Evolutionary conservation across 805 yeast genomes (phyloP).

Genomic region (Candida peoriensis): DNA sequence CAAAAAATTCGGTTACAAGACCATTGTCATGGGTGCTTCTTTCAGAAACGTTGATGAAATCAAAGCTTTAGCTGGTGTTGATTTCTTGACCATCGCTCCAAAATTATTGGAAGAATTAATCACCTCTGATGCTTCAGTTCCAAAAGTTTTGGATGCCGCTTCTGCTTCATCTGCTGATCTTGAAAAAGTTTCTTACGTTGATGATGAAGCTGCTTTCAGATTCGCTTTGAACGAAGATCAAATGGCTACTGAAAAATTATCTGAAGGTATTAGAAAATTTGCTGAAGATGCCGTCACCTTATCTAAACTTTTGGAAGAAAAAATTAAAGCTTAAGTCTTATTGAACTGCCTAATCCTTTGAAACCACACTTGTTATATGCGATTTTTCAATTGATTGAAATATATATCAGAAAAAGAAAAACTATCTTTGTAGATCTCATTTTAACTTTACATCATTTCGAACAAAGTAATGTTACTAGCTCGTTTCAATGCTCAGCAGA

Average conservation of each 20-base stretch:
- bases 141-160: constrained; percentile 71
- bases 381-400: too few species aligned
- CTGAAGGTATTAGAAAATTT: constrained; percentile 97
- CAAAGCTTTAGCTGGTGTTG: constrained; percentile 95
- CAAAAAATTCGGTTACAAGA: constrained; percentile 93
- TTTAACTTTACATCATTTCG: too few species aligned
- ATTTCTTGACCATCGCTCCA: constrained; percentile 93
- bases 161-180: constrained; percentile 51
- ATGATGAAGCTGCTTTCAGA: constrained; percentile 89
- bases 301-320: constrained; percentile 57
- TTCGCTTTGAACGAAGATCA: constrained; percentile 90
- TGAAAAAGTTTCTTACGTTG: constrained; percentile 72
- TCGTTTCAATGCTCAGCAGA: too few species aligned
- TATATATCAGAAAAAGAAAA: too few species aligned
- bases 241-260: constrained; percentile 96
- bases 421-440: too few species aligned
- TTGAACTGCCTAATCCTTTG: too few species aligned
- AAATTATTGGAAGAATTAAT: constrained; percentile 81
- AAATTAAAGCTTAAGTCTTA: constrained; percentile 35
- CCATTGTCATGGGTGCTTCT: constrained; percentile 99
- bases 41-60: constrained; percentile 97
- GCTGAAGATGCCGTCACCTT: constrained; percentile 89
- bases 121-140: constrained; percentile 74
- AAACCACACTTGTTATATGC: too few species aligned
- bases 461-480: too few species aligned